Conservation (phyloP, 2,329 filamentous ascomycete species). For the Fusarium stilboides region DNA sequence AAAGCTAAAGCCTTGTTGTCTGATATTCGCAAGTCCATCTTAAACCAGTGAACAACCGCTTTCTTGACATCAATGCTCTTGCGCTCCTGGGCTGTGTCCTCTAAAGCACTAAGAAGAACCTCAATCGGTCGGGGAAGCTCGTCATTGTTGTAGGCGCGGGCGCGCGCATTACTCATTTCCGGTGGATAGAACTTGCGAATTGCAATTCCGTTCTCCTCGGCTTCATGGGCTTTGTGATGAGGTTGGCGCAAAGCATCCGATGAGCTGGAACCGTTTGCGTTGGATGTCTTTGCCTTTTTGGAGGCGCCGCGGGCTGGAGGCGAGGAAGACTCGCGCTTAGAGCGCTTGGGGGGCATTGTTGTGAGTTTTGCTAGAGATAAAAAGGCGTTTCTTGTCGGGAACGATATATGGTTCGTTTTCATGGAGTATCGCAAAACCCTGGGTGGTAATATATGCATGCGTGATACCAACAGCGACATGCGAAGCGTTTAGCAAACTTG, state of each 20-base stretch:
- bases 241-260: slow-evolving; percentile 59
- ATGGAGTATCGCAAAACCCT: background rate
- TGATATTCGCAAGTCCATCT: slow-evolving; percentile 79
- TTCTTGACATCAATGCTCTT: slow-evolving; percentile 67
- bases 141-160: slow-evolving; percentile 79
- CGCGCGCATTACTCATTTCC: slow-evolving; percentile 88
- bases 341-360: slow-evolving; percentile 50
- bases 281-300: slow-evolving; percentile 55
- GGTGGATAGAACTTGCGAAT: slow-evolving; percentile 84
- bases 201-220: slow-evolving; percentile 73
- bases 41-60: slow-evolving; percentile 91
- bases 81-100: slow-evolving; percentile 71
- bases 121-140: slow-evolving; percentile 82
- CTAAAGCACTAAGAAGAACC: slow-evolving; percentile 71
- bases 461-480: slow-evolving; percentile 20
- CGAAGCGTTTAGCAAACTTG: background rate
- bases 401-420: background rate
- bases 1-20: slow-evolving; percentile 82
- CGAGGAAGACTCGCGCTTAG: slow-evolving; percentile 51
- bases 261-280: slow-evolving; percentile 42
- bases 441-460: background rate
- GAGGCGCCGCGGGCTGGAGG: slow-evolving; percentile 41
- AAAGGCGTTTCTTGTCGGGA: background rate
- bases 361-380: slow-evolving; percentile 9
- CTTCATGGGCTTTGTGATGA: slow-evolving; percentile 62